Percentiles rank a stretch among this genome's conserved stretches.
These are phyloP conservation scores for Trichoderma simmonsii DNA, from an alignment of 2,329 filamentous ascomycete species.

Conservation along the genomic window DNA sequence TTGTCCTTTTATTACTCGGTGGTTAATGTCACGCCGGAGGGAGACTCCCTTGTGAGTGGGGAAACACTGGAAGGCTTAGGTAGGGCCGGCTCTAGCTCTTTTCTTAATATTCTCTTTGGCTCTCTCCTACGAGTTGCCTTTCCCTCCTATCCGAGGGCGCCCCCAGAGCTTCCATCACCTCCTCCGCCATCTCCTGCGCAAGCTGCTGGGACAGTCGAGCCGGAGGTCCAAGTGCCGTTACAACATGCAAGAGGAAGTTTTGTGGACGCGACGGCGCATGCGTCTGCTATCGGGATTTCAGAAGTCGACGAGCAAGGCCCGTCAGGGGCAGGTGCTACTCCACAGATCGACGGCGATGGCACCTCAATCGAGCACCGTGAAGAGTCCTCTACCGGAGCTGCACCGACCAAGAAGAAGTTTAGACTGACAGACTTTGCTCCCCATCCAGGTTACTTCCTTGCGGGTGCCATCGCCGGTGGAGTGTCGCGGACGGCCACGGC, in stretches of 20 bases:
- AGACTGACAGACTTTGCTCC: constrained; percentile 68
- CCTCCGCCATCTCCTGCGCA: constrained; percentile 10
- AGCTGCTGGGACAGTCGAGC: constrained; percentile 2
- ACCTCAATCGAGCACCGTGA: constrained; percentile 31
- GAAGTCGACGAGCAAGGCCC: constrained; percentile 27
- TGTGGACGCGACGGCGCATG: constrained; percentile 20
- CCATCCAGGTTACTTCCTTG: constrained; percentile 95
- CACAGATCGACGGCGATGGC: constrained; percentile 34
- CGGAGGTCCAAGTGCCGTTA: constrained; percentile 6
- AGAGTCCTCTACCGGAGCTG: constrained; percentile 35
- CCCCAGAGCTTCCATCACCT: constrained; percentile 18
- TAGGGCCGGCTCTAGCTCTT: constrained; percentile 62
- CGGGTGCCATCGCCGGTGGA: constrained; percentile 90
- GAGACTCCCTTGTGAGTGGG: constrained; percentile 88
- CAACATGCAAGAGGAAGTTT: constrained; percentile 19
- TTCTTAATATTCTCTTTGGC: constrained; percentile 72
- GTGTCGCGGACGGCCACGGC: constrained; percentile 94
- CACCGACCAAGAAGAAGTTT: constrained; percentile 41
- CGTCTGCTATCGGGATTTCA: constrained; percentile 25
- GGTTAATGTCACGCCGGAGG: constrained; percentile 86
- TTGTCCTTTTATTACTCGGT: constrained; percentile 89
- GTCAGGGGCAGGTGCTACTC: constrained; percentile 24
- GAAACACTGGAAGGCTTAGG: constrained; percentile 90
- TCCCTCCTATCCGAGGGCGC: constrained; percentile 33
- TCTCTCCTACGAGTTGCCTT: constrained; percentile 67